Base-by-base conservation (phyloP, 176 grass and related monocot species). In the Juncus effusus region DNA sequence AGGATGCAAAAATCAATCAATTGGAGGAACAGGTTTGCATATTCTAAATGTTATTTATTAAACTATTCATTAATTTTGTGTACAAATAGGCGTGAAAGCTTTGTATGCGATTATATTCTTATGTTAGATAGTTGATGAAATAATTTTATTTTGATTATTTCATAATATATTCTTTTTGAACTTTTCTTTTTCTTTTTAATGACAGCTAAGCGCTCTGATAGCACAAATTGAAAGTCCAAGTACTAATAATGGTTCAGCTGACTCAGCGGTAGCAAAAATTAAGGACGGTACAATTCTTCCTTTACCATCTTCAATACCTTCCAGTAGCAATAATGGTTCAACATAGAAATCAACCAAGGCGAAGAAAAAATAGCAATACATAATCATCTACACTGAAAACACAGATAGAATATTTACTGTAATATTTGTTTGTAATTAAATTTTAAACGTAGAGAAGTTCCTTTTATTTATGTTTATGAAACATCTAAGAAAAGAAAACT, bases 1-100 rank as follows among this genome's bases (percentile, higher is more conserved):
- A 79, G 69, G 85, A 92, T 62, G 74, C 81, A 37, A 97, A 97
- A 70, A 84, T 86, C 63, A 47, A 80, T 56, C 77, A 86, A 59
- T 82, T 97, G 72, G 72, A 97, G 63, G 82, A 89, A 64, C 85
- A 92, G 85, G 94, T 97, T 65, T 41, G 79, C 81, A 76, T 57
- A 64, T 49, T 68, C 14, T 74, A 14, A 5, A 72, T 40, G 6
- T 54, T 28, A 16, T 76, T 2, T 60, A 38, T n/a, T 80, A 59
- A 51, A 64, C 36, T 49, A 7, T 42, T 13, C 45, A 73, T 61
- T 60, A n/a, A 42, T 72, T 70, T n/a, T n/a, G n/a, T n/a, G n/a
- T n/a, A n/a, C n/a, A n/a, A n/a, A n/a, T n/a, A n/a, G n/a, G n/a
- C n/a, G n/a, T n/a, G n/a, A n/a, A n/a, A n/a, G n/a, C n/a, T n/a